phyloP scores from a whole-genome alignment of 2,329 filamentous ascomycete species.

The Aspergillus novoparasiticus region DNA sequence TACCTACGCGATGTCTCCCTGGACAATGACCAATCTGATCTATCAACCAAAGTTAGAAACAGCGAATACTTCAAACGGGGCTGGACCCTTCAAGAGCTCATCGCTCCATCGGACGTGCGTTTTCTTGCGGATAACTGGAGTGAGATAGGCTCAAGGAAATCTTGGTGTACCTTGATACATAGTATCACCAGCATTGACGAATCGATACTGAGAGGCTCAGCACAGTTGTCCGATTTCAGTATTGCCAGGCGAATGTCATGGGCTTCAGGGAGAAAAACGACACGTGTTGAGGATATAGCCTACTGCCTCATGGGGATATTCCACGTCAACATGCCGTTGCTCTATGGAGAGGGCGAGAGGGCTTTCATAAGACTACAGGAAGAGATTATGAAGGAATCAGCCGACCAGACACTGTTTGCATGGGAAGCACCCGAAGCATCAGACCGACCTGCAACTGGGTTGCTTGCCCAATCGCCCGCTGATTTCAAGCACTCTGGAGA shows the following conservation, averaged over 20 bases:
- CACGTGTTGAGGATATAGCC: constrained; percentile 3
- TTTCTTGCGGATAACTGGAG: constrained; percentile 19
- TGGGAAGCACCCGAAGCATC: not conserved
- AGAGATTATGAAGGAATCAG: constrained; percentile 8
- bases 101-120: constrained; percentile 26
- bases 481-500: not conserved
- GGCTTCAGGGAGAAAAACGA: constrained; percentile 2
- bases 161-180: not conserved
- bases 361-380: constrained; percentile 4
- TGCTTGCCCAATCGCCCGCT: constrained; percentile 2
- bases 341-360: constrained; percentile 6
- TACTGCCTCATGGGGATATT: constrained; percentile 10
- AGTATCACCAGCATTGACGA: constrained; percentile 1
- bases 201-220: not conserved
- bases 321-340: constrained; percentile 7
- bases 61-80: constrained; percentile 29
- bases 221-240: not conserved
- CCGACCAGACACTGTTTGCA: constrained; percentile 6
- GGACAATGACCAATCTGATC: not conserved
- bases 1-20: constrained; percentile 18
- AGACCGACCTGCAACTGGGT: not conserved
- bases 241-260: constrained; percentile 8
- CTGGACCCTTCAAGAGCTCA: constrained; percentile 33
- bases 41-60: not conserved
- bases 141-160: not conserved